Evolutionary conservation across 2,329 filamentous ascomycete genomes (phyloP).

Genomic region (Fusarium sublunatum): DNA sequence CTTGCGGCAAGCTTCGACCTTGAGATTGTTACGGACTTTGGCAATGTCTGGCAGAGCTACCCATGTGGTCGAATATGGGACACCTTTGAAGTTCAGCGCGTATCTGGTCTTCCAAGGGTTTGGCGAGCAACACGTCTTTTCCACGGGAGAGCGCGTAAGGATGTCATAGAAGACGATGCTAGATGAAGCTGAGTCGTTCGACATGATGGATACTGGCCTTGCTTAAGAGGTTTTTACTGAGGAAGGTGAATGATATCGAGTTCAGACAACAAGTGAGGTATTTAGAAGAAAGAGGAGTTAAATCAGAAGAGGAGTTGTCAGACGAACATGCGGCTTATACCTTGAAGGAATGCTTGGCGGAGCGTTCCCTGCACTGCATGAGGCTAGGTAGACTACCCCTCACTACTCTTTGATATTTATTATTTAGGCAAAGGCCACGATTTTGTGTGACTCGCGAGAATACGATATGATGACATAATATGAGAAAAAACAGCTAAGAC

Average conservation of each 20-base stretch:
- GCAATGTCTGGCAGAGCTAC: conserved; percentile 64
- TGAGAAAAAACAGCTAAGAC: too few species aligned
- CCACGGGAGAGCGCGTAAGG: conserved; percentile 48
- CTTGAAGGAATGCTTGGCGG: neutral
- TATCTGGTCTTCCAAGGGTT: conserved; percentile 52
- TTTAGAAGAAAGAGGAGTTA: neutral
- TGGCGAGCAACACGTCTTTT: conserved; percentile 38
- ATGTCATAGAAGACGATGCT: conserved; percentile 58
- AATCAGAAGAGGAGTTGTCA: neutral
- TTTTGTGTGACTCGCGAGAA: too few species aligned
- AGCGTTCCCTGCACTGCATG: neutral
- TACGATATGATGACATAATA: too few species aligned
- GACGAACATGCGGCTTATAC: neutral
- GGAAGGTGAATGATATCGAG: neutral
- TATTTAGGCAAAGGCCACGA: too few species aligned
- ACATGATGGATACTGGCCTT: neutral
- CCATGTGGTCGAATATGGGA: conserved; percentile 57
- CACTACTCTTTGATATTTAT: neutral
- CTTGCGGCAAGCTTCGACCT: conserved; percentile 62
- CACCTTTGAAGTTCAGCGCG: conserved; percentile 57
- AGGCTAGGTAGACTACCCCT: neutral
- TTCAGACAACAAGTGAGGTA: neutral
- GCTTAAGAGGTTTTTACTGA: neutral
- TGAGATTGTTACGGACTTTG: conserved; percentile 59
- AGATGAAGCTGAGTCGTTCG: neutral